Base-by-base conservation (phyloP, 2,329 filamentous ascomycete species). In the Fusarium sp. region DNA sequence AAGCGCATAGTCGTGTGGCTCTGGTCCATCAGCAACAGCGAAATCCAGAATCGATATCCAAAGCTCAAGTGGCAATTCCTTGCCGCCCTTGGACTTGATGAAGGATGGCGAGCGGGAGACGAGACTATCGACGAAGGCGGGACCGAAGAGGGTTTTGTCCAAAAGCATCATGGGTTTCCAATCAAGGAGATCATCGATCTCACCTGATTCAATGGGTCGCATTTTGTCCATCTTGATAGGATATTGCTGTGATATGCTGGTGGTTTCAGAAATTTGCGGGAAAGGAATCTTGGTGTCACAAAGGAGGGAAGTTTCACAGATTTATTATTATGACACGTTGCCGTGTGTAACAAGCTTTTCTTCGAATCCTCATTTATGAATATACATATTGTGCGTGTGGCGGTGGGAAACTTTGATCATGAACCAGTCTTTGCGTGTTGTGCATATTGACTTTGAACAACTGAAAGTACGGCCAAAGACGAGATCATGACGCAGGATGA, bases 21-120 rank as follows among this genome's bases (percentile, higher is more conserved):
- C 7, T 0, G 17, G 3, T 2, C 2, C n/a, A 3, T 10, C 3
- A 1, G 10, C 14, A 0, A 49, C 4, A 1, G 10, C 11, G 0
- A 49, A 35, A 10, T 35, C 17, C 8, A 59, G 15, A 7, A 64
- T 59, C 4, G 20, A 23, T 6, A 30, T 0, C 53, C 59, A 64
- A n/a, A 64, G 2, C 37, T 64, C 59, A 3, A 47, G 20, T 2
- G 61, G 46, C 0, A 64, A 37, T 20, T 5, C 6, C 23, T 44
- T 64, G 6, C 25, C 52, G 6, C 6, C n/a, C 11, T 35, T 33
- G 13, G 27, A 40, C 13, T 41, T 30, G 6, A 64, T 20, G 4
- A 44, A 6, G 0, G 2, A 1, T 1, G 46, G 30, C 1, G 40
- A 44, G 8, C 1, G 19, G 3, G n/a, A 20, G 4, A 64, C n/a